Base-by-base conservation (phyloP, 192 early-diverging fungal genomes). In the Chytriomyces hyalinus region DNA sequence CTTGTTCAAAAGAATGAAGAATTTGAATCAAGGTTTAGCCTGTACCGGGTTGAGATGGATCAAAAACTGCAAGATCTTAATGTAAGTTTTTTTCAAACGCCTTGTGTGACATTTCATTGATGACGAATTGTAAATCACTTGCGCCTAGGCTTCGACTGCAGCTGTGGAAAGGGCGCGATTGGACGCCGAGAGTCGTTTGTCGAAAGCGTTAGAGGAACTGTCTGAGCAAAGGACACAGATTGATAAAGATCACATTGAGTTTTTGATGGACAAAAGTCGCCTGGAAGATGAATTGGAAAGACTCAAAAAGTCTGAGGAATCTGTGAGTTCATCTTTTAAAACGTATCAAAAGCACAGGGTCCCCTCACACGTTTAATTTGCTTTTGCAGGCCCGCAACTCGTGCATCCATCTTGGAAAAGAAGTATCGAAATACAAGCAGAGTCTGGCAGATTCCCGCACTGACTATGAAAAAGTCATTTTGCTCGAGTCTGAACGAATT, bases 11-110 rank as follows among this genome's bases (percentile, higher is more conserved):
- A 89, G 20, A 82, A 74, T 15, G 48, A 47, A 13, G 78, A 79
- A 51, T 81, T 93, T 62, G 87, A 89, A 24, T 73, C 81, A 4
- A 87, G 91, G 0, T 93, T 91, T 77, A 92, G 92, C 68, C 77
- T 82, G 50, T 93, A 90, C 82, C 87, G 89, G 73, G 82, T 79
- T 28, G 84, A 86, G 57, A 85, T 79, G 67, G 83, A 88, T 45
- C 9, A 66, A 45, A 78, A 85, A 57, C 60, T 83, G 6, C 26
- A 22, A 6, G 79, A 76, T 11, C 49, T 73, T 8, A 57, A 77
- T 22, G 69, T 78, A 24, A 7, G 57, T 20, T 45, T 24, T 9
- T n/a, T 24, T 9, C 11, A 64, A n/a, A 0, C 24, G 24, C 10
- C 11, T 15, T 68, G 15, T 26, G 10, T 65, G 10, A 20, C 26